Conservation (phyloP, 108 stramenopile genomes). For the Chaetoceros muelleri region DNA sequence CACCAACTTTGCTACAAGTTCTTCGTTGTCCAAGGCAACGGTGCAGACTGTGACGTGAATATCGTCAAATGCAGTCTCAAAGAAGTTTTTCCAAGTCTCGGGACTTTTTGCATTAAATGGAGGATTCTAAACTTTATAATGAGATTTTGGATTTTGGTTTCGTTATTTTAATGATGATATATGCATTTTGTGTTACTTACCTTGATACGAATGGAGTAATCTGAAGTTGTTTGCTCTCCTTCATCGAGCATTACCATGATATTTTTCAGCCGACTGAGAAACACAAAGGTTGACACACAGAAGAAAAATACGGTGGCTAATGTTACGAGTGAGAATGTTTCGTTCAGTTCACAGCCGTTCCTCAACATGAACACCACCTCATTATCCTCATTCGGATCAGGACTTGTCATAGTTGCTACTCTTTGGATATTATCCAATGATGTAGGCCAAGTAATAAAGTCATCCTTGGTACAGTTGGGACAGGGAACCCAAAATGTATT, state of each 20-base stretch:
- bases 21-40: constrained; percentile 18
- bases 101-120: constrained; percentile 41
- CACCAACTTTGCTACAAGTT: constrained; percentile 9
- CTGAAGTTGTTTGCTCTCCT: constrained; percentile 42
- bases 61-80: constrained; percentile 20
- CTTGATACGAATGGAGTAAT: constrained; percentile 45
- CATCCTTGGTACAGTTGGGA: constrained; percentile 12
- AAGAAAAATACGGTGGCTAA: constrained; percentile 37
- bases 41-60: constrained; percentile 14
- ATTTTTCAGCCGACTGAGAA: constrained; percentile 21
- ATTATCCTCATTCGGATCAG: background rate
- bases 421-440: too few species aligned
- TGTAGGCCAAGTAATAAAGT: constrained; percentile 10
- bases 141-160: too few species aligned
- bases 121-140: constrained; percentile 13
- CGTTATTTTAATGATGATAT: constrained; percentile 18
- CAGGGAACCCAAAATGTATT: constrained; percentile 40
- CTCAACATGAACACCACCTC: background rate
- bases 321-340: constrained; percentile 25
- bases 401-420: background rate
- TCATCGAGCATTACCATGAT: constrained; percentile 28
- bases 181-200: background rate
- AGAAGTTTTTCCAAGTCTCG: constrained; percentile 55
- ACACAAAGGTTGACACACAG: constrained; percentile 13
- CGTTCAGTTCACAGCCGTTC: constrained; percentile 3